Percentiles rank a stretch among this genome's conserved stretches.
These are phyloP conservation scores for Tetrahymena malaccensis DNA, from an alignment of 73 alveolate genomes.

Conservation along the genomic window DNA sequence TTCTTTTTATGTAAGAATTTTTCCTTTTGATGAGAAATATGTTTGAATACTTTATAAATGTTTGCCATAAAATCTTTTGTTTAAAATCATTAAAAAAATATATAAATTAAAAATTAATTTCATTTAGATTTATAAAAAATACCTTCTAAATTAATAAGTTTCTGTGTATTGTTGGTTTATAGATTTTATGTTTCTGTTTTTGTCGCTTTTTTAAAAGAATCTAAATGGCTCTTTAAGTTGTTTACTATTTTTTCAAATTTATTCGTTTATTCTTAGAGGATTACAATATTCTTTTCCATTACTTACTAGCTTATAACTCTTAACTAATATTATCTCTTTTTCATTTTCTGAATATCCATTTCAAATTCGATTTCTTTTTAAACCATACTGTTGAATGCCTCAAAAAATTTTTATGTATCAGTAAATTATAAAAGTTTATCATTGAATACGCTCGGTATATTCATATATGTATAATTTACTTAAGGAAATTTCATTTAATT, in stretches of 20 bases:
- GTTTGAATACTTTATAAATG: not conserved
- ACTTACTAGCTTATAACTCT: not conserved
- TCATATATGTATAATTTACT: not conserved
- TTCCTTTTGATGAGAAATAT: not conserved
- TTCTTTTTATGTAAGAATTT: not conserved
- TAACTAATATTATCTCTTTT: not conserved
- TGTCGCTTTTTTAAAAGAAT: too few relatives aligned
- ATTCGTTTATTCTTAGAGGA: not conserved
- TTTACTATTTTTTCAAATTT: not conserved
- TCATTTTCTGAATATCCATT: not conserved
- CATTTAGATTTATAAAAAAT: not conserved
- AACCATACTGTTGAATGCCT: not conserved
- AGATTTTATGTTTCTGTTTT: not conserved
- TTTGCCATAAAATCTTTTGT: not conserved
- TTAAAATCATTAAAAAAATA: too few relatives aligned
- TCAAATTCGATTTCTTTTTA: not conserved
- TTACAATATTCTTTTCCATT: too few relatives aligned
- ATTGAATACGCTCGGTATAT: not conserved
- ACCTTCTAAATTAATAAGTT: not conserved
- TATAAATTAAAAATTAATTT: not conserved
- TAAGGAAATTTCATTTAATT: not conserved
- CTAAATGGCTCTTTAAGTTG: not conserved
- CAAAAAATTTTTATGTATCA: not conserved
- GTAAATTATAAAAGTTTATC: not conserved
- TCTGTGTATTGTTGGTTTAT: too few relatives aligned